Evolutionary conservation across 257 asterid genomes (phyloP).

Genomic region (Catharanthus roseus): DNA sequence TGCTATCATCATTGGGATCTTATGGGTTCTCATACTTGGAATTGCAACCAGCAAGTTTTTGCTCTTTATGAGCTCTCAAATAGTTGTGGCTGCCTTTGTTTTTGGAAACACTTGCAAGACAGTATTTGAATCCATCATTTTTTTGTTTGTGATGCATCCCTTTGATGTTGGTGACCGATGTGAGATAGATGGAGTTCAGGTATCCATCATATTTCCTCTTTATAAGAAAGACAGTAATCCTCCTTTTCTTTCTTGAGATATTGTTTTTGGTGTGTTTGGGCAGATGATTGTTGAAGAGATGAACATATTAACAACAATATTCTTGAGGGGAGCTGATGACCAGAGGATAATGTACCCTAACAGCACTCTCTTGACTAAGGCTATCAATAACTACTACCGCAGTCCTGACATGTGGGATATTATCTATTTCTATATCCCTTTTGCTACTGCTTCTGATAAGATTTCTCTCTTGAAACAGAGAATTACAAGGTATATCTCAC

Average conservation of each 20-base stretch:
- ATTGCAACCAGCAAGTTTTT: conserved; percentile 61
- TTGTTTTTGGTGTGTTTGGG: not conserved
- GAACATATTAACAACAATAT: conserved; percentile 79
- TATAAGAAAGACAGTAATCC: not conserved
- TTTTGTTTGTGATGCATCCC: conserved; percentile 84
- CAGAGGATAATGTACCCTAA: conserved; percentile 65
- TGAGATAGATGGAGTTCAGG: conserved; percentile 81
- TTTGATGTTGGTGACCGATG: conserved; percentile 91
- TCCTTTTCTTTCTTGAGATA: not conserved
- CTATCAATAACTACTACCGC: conserved; percentile 64
- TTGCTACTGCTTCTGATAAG: conserved; percentile 72
- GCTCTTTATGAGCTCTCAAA: conserved; percentile 77
- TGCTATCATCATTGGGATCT: conserved; percentile 43
- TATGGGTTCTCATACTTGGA: conserved; percentile 59
- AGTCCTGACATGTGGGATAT: conserved; percentile 89
- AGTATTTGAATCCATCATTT: conserved; percentile 68
- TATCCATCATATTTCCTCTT: too few species aligned
- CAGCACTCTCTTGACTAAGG: conserved; percentile 56
- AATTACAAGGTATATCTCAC: conserved; percentile 30
- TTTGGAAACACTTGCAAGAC: conserved; percentile 91
- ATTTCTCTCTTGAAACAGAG: conserved; percentile 50
- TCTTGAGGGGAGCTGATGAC: conserved; percentile 55
- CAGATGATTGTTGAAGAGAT: conserved; percentile 94
- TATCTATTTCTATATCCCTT: conserved; percentile 54
- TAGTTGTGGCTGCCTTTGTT: conserved; percentile 79